Percentiles rank a stretch among this genome's conserved stretches.
Evolutionary conservation across 768 basidiomycete genomes (phyloP).

Genomic region (Fibroporia radiculosa): DNA sequence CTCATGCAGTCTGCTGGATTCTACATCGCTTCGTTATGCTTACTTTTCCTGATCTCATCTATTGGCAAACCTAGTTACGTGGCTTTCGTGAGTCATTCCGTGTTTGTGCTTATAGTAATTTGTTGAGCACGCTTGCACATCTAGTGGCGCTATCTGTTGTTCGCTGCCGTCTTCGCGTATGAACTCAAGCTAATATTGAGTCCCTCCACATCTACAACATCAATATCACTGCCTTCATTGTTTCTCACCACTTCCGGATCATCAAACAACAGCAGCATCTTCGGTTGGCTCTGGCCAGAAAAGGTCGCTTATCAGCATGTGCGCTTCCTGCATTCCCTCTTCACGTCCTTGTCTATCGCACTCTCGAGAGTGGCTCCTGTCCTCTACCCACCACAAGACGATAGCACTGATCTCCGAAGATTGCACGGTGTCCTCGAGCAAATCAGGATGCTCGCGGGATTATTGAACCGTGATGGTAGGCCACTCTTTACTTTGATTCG

Average conservation of each 20-base stretch:
- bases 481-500: not conserved
- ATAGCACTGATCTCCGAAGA: slow-evolving; percentile 6
- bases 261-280: slow-evolving; percentile 18
- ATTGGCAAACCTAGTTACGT: slow-evolving; percentile 52
- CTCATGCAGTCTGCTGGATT: slow-evolving; percentile 55
- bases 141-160: slow-evolving; percentile 80
- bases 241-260: slow-evolving; percentile 20
- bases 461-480: slow-evolving; percentile 51
- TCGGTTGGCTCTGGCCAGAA: slow-evolving; percentile 45
- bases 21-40: slow-evolving; percentile 52
- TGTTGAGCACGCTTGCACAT: not conserved
- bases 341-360: slow-evolving; percentile 67
- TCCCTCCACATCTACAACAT: slow-evolving; percentile 36
- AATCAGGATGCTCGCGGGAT: slow-evolving; percentile 32
- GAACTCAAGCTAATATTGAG: slow-evolving; percentile 63
- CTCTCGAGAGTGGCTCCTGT: slow-evolving; percentile 64
- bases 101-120: too few relatives aligned
- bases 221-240: slow-evolving; percentile 18
- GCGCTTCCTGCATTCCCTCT: slow-evolving; percentile 67
- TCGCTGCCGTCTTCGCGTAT: slow-evolving; percentile 46
- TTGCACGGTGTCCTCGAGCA: slow-evolving; percentile 28
- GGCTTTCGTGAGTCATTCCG: slow-evolving; percentile 46
- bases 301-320: slow-evolving; percentile 74
- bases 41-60: slow-evolving; percentile 55
- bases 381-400: slow-evolving; percentile 37